phyloP scores from a whole-genome alignment of 129 eudicot species.

The Chrysanthemum makinoi region DNA sequence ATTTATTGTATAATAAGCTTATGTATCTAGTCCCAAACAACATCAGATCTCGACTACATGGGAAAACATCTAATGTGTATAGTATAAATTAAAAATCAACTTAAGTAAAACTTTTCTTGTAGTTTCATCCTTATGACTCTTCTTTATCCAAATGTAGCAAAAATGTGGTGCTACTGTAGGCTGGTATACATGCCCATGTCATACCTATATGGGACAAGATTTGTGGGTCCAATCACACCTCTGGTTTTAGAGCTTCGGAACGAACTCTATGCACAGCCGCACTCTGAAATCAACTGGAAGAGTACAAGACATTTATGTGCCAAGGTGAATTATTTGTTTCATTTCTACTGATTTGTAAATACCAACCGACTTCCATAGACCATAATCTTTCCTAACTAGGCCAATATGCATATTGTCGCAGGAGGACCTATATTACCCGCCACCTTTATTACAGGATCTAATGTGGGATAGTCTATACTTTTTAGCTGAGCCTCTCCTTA shows the following conservation, averaged over 20 bases:
- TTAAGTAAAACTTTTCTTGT: no score
- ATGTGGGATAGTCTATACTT: slow-evolving; percentile 54
- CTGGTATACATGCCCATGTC: slow-evolving; percentile 24
- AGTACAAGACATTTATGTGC: slow-evolving; percentile 54
- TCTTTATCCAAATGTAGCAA: slow-evolving; percentile 39
- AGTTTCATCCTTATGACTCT: neutral
- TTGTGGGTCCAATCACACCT: slow-evolving; percentile 67
- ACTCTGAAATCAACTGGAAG: slow-evolving; percentile 47
- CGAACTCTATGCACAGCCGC: slow-evolving; percentile 52
- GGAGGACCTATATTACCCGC: slow-evolving; percentile 79
- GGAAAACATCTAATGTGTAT: no score
- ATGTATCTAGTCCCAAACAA: no score
- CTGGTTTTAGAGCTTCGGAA: slow-evolving; percentile 52
- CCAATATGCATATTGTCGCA: slow-evolving; percentile 12
- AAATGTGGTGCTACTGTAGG: slow-evolving; percentile 70
- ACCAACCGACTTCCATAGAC: neutral
- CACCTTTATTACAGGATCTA: slow-evolving; percentile 66
- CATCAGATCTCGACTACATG: no score
- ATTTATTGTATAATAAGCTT: no score
- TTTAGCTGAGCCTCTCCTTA: slow-evolving; percentile 25
- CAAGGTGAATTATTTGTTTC: slow-evolving; percentile 30
- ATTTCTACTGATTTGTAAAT: no score
- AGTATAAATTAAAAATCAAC: no score
- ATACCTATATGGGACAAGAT: slow-evolving; percentile 54
- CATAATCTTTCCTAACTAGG: neutral